Base-by-base conservation (phyloP, 257 asterid genomes). In the Nicotiana tomentosiformis region DNA sequence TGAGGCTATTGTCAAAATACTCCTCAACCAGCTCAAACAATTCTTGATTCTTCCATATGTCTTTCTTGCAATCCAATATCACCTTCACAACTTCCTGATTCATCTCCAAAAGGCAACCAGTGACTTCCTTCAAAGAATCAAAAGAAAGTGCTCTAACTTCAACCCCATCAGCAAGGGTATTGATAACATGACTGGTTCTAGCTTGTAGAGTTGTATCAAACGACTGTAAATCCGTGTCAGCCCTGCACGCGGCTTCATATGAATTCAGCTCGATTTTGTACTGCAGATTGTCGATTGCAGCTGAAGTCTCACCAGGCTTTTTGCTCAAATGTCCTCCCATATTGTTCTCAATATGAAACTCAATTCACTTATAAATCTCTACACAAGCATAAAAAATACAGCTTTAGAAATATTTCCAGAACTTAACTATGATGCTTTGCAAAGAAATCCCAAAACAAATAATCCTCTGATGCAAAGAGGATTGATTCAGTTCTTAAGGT, bases 311-410 rank as follows among this genome's bases (percentile, higher is more conserved):
- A 39, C 88, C 92, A 17, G 93, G 88, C 84, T 85, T 91, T 92
- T 93, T 95, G 97, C 97, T 95, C 89, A 91, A 30, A 60, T 93
- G 93, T 89, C 94, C 90, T 87, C 99, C 99, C 99, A 95, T 95
- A 56, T 57, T 83, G 53, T 87, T 35, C 62, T 80, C 74, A 43
- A 51, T 51, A 51, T 51, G 17, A 15, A 26, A 14, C 26, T 74
- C 77, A 83, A 74, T 77, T 66, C 81, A 77, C 84, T 77, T 76
- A 84, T 84, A 9, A 66, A 32, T 49, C 60, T 77, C 77, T 56
- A 82, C 20, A 78, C 35, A 17, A 72, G 12, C 65, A 81, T 35
- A 30, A 37, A 74, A 18, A 43, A 78, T 12, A 39, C 20, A 35
- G 46, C 16, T 74, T 74, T 74, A 49, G 80, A 74, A 55, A 49